Base-by-base conservation (phyloP, 2,329 filamentous ascomycete genomes). In the Hirsutella thompsonii region DNA sequence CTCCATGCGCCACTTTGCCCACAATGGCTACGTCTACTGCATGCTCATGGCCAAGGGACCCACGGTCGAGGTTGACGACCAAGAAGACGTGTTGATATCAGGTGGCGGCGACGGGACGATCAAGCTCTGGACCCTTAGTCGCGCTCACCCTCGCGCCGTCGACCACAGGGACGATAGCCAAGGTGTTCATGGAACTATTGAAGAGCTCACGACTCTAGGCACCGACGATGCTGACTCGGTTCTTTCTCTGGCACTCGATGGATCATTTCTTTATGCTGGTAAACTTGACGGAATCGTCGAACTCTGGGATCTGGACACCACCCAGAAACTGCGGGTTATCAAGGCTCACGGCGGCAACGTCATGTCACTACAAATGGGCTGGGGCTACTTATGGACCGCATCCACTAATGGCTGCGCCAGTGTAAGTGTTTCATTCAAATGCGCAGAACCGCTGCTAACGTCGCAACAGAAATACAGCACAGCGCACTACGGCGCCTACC, bases 261-360 rank as follows among this genome's bases (percentile, higher is more conserved):
- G 87, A 0, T 89, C 88, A 0, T 93, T 98, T 49, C 70, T 98
- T 4, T 98, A 96, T 56, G 86, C 84, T 44, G 92, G 92, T 37
- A 83, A 93, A 50, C 74, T 88, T 1, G 80, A 85, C 32, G 93
- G 92, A 19, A 76, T 94, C 39, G 78, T 98, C 44, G 90, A 96
- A 57, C 76, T 98, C 10, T 98, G 93, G 90, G 93, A 98, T 56
- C 70, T 98, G 13, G 90, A 96, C 56, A 96, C 92, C 0, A 80
- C 83, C 41, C 92, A 98, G 61, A 80, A 92, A 38, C 72, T 98
- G 36, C 75, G 92, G 43, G 88, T 86, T 16, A 82, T 98, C 54
- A 88, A 83, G 55, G 79, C 82, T 1, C 83, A 88, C 50, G 76
- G 76, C 28, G 81, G 80, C 35, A 87, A 96, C 57, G 76, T 96